Percentiles rank a stretch among this genome's conserved stretches.
phyloP scores from a whole-genome alignment of 306 rosid genomes.

The Potentilla sterilis region DNA sequence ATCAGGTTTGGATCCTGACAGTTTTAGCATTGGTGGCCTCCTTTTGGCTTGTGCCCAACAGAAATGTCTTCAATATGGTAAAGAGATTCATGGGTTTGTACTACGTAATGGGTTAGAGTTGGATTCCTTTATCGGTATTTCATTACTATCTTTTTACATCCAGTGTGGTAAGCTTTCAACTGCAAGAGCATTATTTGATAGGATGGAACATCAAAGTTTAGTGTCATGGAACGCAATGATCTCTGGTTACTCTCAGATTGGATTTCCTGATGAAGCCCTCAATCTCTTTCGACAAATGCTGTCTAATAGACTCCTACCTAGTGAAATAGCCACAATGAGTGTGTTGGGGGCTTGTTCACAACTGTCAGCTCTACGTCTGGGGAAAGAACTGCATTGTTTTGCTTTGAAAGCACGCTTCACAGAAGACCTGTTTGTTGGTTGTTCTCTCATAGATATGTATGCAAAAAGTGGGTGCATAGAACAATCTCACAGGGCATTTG shows the following conservation, averaged over 20 bases:
- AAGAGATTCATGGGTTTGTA: conserved; percentile 64
- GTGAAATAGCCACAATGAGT: conserved; percentile 44
- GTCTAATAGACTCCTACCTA: conserved; percentile 36
- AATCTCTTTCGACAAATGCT: conserved; percentile 62
- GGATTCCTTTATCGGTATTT: conserved; percentile 67
- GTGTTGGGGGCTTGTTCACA: conserved; percentile 72
- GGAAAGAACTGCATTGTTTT: conserved; percentile 73
- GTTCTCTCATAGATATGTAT: conserved; percentile 82
- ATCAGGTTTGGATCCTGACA: conserved; percentile 55
- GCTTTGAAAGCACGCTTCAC: conserved; percentile 45
- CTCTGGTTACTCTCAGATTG: conserved; percentile 53
- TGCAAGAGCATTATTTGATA: conserved; percentile 51
- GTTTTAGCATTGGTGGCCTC: conserved; percentile 58
- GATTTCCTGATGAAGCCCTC: conserved; percentile 65
- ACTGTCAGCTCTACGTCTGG: conserved; percentile 55
- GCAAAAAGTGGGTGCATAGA: conserved; percentile 77
- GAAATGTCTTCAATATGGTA: conserved; percentile 46
- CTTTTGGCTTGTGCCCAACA: conserved; percentile 65
- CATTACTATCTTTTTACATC: conserved; percentile 59
- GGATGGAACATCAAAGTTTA: conserved; percentile 38
- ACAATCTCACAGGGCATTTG: conserved; percentile 53
- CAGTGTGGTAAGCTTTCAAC: conserved; percentile 41
- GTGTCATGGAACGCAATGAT: conserved; percentile 77
- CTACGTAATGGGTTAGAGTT: conserved; percentile 56
- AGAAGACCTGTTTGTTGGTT: conserved; percentile 51